Evolutionary conservation across 768 basidiomycete species (phyloP).

Genomic region (Naganishia friedmannii): DNA sequence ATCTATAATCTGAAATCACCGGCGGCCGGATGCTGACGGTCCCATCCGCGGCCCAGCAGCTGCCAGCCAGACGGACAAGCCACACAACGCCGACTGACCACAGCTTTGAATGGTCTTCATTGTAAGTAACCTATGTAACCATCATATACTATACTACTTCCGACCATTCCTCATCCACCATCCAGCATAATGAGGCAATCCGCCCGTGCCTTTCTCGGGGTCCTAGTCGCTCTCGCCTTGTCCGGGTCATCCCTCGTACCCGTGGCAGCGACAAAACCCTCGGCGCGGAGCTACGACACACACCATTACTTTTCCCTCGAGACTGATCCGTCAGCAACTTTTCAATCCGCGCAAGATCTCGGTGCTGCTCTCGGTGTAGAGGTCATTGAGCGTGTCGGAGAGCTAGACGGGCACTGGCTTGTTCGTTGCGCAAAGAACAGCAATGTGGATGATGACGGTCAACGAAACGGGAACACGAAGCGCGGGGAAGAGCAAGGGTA

Average conservation of each 20-base stretch:
- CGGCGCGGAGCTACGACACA: slow-evolving; percentile 52
- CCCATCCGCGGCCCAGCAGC: too few species aligned
- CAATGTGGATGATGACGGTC: slow-evolving; percentile 37
- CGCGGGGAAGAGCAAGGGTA: slow-evolving; percentile 55
- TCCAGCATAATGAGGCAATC: slow-evolving; percentile 17
- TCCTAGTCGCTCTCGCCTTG: neutral
- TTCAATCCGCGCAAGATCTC: slow-evolving; percentile 63
- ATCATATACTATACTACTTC: neutral
- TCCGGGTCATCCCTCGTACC: neutral
- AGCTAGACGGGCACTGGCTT: slow-evolving; percentile 77
- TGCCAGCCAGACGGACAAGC: neutral
- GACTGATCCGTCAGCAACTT: slow-evolving; percentile 55
- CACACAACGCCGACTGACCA: neutral
- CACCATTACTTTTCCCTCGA: slow-evolving; percentile 70
- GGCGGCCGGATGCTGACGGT: neutral
- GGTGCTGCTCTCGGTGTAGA: slow-evolving; percentile 68
- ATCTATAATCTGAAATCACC: too few species aligned
- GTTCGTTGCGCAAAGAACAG: slow-evolving; percentile 57
- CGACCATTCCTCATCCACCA: neutral
- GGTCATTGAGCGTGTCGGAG: slow-evolving; percentile 81
- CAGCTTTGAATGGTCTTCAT: too few species aligned
- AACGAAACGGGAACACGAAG: slow-evolving; percentile 54
- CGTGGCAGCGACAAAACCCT: slow-evolving; percentile 21
- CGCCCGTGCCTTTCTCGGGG: neutral
- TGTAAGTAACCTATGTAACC: too few species aligned